Base-by-base conservation (phyloP, 768 basidiomycete genomes). In the Lactarius sanguifluus region DNA sequence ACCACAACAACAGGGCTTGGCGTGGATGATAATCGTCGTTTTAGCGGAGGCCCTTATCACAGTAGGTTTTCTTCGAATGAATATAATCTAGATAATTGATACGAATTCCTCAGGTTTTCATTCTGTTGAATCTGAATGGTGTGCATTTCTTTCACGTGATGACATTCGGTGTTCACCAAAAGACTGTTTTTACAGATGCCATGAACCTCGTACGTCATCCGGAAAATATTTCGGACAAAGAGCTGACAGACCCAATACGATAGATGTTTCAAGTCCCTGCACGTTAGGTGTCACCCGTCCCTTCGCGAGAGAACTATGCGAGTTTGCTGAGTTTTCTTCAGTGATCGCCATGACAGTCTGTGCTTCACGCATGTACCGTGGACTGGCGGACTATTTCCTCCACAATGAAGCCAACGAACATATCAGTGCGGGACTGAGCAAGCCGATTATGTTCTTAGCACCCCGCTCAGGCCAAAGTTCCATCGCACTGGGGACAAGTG, bases 241-340 rank as follows among this genome's bases (percentile, higher is more conserved):
- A 50, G 9, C 52, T 28, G 2, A n/a, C 20, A 12, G 25, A 23
- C 9, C 30, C 30, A 20, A 43, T 28, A 36, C 10, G 9, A 1
- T 34, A 65, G 64, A 65, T 65, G 64, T 61, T 65, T 30, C 23
- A 23, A 12, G 2, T 55, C 55, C 64, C 64, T 3, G 41, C 25
- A 15, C 2, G 64, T 65, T 25, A 36, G 28, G 64, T 13, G 50
- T n/a, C n/a, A n/a, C n/a, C n/a, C n/a, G n/a, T 13, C 18, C n/a
- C 7, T 1, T 36, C 10, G 34, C 16, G 15, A 32, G 15, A 6
- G 2, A 20, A 5, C 18, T 43, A 1, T 7, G 23, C n/a, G 8
- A 28, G 12, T 38, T 55, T n/a, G 2, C 59, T 65, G n/a, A 61
- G 8, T 20, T 23, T 55, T 23, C 16, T 2, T 10, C 34, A 65